Base-by-base conservation (phyloP, 176 grass and related monocot genomes). In the Oryza australiensis region DNA sequence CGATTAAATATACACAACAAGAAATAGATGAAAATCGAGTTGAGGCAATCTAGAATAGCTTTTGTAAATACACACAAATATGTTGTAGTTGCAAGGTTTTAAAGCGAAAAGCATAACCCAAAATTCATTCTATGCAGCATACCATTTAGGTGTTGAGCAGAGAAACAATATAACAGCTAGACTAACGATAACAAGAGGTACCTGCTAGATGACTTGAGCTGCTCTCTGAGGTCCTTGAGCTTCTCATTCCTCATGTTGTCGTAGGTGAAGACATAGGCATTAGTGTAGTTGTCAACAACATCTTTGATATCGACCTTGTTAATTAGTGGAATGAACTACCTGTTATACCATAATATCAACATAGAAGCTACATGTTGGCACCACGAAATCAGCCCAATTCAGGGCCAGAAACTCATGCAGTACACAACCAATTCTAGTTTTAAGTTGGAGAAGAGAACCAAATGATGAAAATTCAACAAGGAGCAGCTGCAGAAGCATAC, bases 401-500 rank as follows among this genome's bases (percentile, higher is more conserved):
- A 60, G 7, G 27, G 14, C 1, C 28, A 73, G 62, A 15, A 35
- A 40, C 62, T 48, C 72, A 22, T 51, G 46, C 65, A 55, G 24
- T n/a, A 13, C 27, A 28, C 69, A 5, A 46, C 0, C 15, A 9
- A 0, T 27, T 18, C 14, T 24, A 5, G 2, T 14, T 43, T 26
- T 26, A 71, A 51, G 20, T 49, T 30, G 40, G 6, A 3, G n/a
- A n/a, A n/a, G n/a, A n/a, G 6, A 13, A 55, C n/a, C 16, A 53
- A 26, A 63, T 29, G n/a, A 40, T 72, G 1, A 4, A 23, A 60
- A 60, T 24, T 60, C 7, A 60, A 24, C 55, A 60, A 3, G 55
- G 55, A 60, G 55, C n/a, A 57, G 69, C 14, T 34, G 15, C 12
- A 12, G 43, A 59, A 27, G 70, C 92, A 65, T 89, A 98, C 96